Evolutionary conservation across 441 rosid species (phyloP).

Genomic region (Omphalea diandra): DNA sequence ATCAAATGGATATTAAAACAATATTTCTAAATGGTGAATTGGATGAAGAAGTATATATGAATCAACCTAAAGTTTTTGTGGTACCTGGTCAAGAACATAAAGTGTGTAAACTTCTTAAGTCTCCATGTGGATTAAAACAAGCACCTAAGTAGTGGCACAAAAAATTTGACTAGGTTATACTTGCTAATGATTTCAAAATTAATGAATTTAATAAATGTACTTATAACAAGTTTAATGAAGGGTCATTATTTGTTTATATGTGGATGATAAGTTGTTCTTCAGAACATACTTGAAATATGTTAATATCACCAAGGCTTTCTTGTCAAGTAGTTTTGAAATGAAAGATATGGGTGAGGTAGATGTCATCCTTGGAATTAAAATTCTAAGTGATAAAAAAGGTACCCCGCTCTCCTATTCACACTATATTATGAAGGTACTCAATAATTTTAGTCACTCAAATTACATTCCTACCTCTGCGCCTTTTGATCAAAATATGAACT

Average conservation of each 20-base stretch:
- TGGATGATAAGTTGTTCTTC: slow-evolving; percentile 23
- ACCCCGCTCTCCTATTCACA: not conserved
- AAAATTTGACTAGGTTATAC: slow-evolving; percentile 21
- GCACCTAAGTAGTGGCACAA: slow-evolving; percentile 23
- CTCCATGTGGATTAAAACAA: slow-evolving; percentile 21
- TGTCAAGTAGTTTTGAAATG: slow-evolving; percentile 19
- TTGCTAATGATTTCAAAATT: slow-evolving; percentile 1
- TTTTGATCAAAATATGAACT: not conserved
- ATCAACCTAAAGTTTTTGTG: slow-evolving; percentile 1
- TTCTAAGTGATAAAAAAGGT: not conserved
- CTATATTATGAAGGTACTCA: slow-evolving; percentile 13
- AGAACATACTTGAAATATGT: not conserved
- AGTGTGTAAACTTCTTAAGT: slow-evolving; percentile 17
- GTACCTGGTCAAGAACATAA: slow-evolving; percentile 8
- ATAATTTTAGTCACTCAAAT: slow-evolving; percentile 1
- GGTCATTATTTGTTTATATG: slow-evolving; percentile 19
- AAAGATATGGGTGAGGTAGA: slow-evolving; percentile 17
- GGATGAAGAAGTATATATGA: slow-evolving; percentile 9
- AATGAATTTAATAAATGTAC: slow-evolving; percentile 16
- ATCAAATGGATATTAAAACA: slow-evolving; percentile 21
- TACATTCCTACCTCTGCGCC: not conserved
- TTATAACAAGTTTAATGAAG: slow-evolving; percentile 3
- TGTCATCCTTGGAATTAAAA: slow-evolving; percentile 10
- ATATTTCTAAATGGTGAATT: slow-evolving; percentile 2
- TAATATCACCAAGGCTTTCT: slow-evolving; percentile 12